Percentiles rank a stretch among this genome's conserved stretches.
Conservation (phyloP, 352 stramenopile species). For the Saprolegnia diclina region DNA sequence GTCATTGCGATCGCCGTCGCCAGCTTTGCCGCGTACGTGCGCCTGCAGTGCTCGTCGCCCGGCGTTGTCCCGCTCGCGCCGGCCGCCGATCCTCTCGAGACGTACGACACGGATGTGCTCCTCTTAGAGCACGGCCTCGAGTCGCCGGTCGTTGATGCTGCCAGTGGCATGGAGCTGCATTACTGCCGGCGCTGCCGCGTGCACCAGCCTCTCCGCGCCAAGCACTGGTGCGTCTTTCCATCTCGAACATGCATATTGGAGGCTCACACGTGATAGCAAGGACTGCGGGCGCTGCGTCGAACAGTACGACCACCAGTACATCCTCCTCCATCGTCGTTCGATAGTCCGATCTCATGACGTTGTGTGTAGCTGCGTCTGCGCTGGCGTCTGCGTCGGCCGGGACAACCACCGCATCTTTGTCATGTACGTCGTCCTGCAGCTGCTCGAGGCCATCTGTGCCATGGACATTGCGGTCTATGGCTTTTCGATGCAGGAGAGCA, state of each 20-base stretch:
- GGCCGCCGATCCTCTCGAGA: background rate
- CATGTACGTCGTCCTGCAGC: conserved; percentile 56
- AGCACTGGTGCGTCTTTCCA: conserved; percentile 52
- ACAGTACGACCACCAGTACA: conserved; percentile 80
- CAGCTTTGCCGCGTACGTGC: conserved; percentile 43
- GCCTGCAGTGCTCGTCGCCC: conserved; percentile 56
- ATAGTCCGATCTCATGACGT: background rate
- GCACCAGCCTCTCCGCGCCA: conserved; percentile 56
- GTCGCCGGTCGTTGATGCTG: background rate
- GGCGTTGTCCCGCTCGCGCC: conserved; percentile 38
- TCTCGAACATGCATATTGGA: background rate
- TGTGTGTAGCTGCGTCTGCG: conserved; percentile 58
- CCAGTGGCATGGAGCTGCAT: conserved; percentile 29
- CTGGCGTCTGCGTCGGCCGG: conserved; percentile 64
- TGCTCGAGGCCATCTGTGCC: conserved; percentile 42
- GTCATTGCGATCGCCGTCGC: conserved; percentile 35
- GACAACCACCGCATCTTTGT: conserved; percentile 64
- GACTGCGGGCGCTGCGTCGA: conserved; percentile 62
- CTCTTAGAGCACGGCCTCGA: background rate
- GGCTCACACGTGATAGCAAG: conserved; percentile 37
- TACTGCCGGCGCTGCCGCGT: conserved; percentile 57
- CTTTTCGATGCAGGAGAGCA: conserved; percentile 44
- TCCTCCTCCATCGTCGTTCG: background rate
- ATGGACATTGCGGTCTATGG: conserved; percentile 47
- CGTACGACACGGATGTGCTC: conserved; percentile 28